Evolutionary conservation across 169 alveolate species (phyloP), one percentile per base, ranked within the genome.

Genomic region (Blepharisma undulans): DNA sequence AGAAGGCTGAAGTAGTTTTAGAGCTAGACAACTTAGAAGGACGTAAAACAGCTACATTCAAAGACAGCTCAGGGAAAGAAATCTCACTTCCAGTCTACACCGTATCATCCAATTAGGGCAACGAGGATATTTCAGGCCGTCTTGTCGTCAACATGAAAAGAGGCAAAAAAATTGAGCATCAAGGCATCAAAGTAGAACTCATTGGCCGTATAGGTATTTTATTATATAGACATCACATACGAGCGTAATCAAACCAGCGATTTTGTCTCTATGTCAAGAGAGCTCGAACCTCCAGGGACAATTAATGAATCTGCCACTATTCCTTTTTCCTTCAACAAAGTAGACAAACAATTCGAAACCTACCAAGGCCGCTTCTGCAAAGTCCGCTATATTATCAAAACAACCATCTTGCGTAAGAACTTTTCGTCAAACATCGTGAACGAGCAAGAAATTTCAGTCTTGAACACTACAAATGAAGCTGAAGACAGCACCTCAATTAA

Each of bases 341-440:
- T 98, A 5, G 99, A 99, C 94, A 98, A 98, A 92, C 98, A 98
- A 93, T 98, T 98, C 94, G 99, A 99, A 95, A 98, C 99, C 60
- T 99, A 99, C 94, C 95, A 97, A 92, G 99, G 99, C 29, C 97
- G 98, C 85, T 97, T 97, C 96, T 97, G 97, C 95, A 94, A 98
- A 92, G 95, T 98, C 91, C 92, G 97, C 60, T 94, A 36, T 85
- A 29, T 78, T 48, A 89, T 90, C 76, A 90, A 82, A 77, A 76
- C 77, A 89, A 92, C 96, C 84, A 27, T 90, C 16, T 22, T 59
- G 19, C 27, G 72, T 25, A 25, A 72, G 36, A 27, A 10, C 25
- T 25, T 16, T 25, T 72, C 36, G 92, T 94, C 98, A 89, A 98
- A 97, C 92, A 97, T 98, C 77, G 96, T 96, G 86, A 98, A 98